These are phyloP conservation scores for Solanum chiquidenum DNA, from an alignment of 257 asterid species.

Conservation along the genomic window DNA sequence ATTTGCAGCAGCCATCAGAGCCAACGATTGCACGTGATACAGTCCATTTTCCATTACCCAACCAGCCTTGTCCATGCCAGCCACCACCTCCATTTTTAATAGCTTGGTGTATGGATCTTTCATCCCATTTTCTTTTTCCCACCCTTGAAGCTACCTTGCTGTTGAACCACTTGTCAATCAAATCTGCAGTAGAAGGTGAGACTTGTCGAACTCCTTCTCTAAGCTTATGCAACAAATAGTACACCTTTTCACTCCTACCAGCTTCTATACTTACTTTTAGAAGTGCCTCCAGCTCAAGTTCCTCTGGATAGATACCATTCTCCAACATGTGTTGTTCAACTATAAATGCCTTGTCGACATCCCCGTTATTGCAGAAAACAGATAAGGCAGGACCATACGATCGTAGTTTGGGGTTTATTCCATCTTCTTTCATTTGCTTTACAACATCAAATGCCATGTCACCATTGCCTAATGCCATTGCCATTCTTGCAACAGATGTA, in stretches of 20 bases:
- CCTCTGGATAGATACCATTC: constrained; percentile 62
- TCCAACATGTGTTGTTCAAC: constrained; percentile 70
- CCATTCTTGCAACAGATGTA: constrained; percentile 82
- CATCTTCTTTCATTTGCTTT: constrained; percentile 53
- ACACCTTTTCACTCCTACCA: constrained; percentile 58
- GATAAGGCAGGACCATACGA: constrained; percentile 78
- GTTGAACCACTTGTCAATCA: constrained; percentile 68
- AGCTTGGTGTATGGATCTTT: constrained; percentile 27
- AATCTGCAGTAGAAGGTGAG: constrained; percentile 48
- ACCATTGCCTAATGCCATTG: constrained; percentile 67
- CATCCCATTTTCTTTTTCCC: constrained; percentile 70
- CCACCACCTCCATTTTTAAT: constrained; percentile 72
- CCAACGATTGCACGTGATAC: constrained; percentile 37
- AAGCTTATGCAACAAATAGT: constrained; percentile 62
- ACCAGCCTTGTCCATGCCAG: constrained; percentile 91
- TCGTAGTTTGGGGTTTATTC: constrained; percentile 56
- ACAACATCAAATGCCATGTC: constrained; percentile 67
- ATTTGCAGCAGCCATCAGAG: constrained; percentile 58
- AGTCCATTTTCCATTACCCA: constrained; percentile 74
- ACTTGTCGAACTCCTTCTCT: constrained; percentile 69
- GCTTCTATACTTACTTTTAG: constrained; percentile 49
- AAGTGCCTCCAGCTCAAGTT: constrained; percentile 66
- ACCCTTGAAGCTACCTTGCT: constrained; percentile 57
- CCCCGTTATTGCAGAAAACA: constrained; percentile 51
- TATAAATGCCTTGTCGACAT: constrained; percentile 60